Percentiles rank a stretch among this genome's conserved stretches.
Conservation (phyloP, 805 yeast genomes). For the Starmerella asiatica region DNA sequence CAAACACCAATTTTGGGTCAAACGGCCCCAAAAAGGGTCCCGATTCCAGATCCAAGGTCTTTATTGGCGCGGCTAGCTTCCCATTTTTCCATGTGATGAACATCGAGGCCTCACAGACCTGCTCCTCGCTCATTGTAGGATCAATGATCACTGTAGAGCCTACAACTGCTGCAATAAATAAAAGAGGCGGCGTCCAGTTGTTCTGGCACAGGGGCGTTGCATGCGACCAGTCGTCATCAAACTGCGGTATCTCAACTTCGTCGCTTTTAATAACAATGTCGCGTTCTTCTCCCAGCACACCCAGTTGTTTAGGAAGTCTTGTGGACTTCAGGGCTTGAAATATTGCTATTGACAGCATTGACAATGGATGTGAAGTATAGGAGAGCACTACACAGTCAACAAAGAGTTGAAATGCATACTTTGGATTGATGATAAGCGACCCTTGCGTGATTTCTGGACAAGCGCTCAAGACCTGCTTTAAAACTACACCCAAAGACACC, state of each 20-base stretch:
- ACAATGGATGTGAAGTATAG: conserved; percentile 65
- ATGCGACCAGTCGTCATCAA: conserved; percentile 74
- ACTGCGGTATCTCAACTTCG: conserved; percentile 79
- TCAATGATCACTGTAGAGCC: conserved; percentile 57
- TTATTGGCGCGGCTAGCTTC: conserved; percentile 58
- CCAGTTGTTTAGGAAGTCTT: conserved; percentile 52
- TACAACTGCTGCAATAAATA: conserved; percentile 62
- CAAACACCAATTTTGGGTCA: conserved; percentile 28
- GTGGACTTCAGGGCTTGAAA: conserved; percentile 75
- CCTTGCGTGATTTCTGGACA: conserved; percentile 33
- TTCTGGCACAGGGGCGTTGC: conserved; percentile 34
- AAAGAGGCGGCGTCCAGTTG: conserved; percentile 53
- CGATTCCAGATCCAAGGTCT: conserved; percentile 49
- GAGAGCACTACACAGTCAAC: conserved; percentile 72
- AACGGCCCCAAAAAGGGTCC: conserved; percentile 37
- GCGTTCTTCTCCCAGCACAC: conserved; percentile 31
- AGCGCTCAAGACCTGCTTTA: conserved; percentile 34
- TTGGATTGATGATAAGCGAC: conserved; percentile 43
- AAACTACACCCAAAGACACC: conserved; percentile 45
- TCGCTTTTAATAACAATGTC: conserved; percentile 12
- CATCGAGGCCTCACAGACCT: conserved; percentile 73
- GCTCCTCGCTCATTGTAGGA: conserved; percentile 81
- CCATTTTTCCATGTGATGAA: conserved; percentile 58
- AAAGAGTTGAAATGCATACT: conserved; percentile 60
- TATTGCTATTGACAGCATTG: conserved; percentile 63